These are phyloP conservation scores for Nicotiana tabacum DNA, from an alignment of 257 asterid genomes.

Conservation along the genomic window DNA sequence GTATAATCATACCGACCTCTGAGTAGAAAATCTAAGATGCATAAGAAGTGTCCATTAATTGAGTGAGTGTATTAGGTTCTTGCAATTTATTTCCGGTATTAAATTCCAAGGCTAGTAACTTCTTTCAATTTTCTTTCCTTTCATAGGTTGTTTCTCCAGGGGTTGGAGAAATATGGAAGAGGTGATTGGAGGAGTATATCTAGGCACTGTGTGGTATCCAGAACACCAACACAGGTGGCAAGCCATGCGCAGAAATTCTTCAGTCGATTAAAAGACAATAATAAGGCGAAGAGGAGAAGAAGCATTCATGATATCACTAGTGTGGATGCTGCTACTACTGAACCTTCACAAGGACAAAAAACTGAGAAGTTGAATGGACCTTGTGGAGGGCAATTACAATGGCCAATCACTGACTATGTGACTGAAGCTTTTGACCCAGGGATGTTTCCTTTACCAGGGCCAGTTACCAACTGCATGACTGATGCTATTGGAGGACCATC, in stretches of 20 bases:
- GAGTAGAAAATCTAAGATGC: neutral
- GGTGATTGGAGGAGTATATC: constrained; percentile 10
- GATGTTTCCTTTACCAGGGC: neutral
- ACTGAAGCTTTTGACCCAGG: neutral
- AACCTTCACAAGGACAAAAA: neutral
- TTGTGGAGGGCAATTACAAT: neutral
- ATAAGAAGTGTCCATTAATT: neutral
- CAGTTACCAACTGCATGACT: neutral
- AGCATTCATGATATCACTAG: constrained; percentile 8
- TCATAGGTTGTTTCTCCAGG: neutral
- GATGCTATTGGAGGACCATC: neutral
- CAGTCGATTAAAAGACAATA: neutral
- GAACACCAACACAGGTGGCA: constrained; percentile 9
- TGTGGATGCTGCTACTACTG: neutral
- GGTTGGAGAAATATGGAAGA: neutral
- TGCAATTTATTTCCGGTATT: neutral
- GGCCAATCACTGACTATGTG: neutral
- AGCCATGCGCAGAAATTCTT: constrained; percentile 12
- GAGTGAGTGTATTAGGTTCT: constrained; percentile 4
- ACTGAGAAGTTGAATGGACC: neutral
- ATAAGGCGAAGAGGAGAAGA: neutral
- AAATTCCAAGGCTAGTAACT: neutral
- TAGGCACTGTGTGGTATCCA: constrained; percentile 7
- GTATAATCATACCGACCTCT: neutral
- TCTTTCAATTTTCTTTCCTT: neutral